Conservation (phyloP, 768 basidiomycete species). For the Mycena filopes region DNA sequence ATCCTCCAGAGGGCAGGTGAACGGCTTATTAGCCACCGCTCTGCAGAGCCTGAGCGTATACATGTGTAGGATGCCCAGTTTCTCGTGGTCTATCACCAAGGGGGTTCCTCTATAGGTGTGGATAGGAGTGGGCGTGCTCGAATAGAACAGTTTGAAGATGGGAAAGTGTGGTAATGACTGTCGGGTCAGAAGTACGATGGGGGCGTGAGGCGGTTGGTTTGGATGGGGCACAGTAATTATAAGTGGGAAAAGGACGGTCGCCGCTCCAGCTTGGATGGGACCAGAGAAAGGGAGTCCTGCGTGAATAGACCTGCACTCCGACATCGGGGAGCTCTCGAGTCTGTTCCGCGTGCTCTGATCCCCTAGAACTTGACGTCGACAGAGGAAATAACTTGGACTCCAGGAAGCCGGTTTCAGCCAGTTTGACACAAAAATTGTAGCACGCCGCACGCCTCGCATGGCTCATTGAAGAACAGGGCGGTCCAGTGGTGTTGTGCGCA, state of each 20-base stretch:
- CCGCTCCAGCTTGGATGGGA: conserved; percentile 46
- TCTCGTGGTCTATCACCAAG: conserved; percentile 58
- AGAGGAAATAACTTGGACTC: conserved; percentile 60
- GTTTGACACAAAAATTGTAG: conserved; percentile 61
- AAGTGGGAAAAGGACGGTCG: conserved; percentile 62
- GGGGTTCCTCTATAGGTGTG: conserved; percentile 59
- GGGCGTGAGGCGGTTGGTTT: conserved; percentile 55
- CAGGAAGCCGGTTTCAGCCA: conserved; percentile 63
- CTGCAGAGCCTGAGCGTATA: conserved; percentile 76
- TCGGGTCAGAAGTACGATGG: conserved; percentile 74
- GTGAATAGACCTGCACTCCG: conserved; percentile 52
- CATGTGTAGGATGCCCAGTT: conserved; percentile 58
- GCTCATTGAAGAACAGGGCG: conserved; percentile 54
- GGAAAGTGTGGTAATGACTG: conserved; percentile 69
- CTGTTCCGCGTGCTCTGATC: background rate
- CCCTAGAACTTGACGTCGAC: conserved; percentile 24
- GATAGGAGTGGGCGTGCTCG: conserved; percentile 56
- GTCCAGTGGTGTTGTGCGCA: conserved; percentile 55
- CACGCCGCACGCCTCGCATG: conserved; percentile 71
- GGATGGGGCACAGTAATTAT: conserved; percentile 55
- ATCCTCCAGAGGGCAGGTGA: conserved; percentile 62
- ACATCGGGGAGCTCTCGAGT: conserved; percentile 22
- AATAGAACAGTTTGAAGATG: conserved; percentile 69
- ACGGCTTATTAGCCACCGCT: conserved; percentile 73
- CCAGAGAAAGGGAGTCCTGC: conserved; percentile 79